phyloP scores from a whole-genome alignment of 352 stramenopile genomes.

The Globisporangium barbulae region DNA sequence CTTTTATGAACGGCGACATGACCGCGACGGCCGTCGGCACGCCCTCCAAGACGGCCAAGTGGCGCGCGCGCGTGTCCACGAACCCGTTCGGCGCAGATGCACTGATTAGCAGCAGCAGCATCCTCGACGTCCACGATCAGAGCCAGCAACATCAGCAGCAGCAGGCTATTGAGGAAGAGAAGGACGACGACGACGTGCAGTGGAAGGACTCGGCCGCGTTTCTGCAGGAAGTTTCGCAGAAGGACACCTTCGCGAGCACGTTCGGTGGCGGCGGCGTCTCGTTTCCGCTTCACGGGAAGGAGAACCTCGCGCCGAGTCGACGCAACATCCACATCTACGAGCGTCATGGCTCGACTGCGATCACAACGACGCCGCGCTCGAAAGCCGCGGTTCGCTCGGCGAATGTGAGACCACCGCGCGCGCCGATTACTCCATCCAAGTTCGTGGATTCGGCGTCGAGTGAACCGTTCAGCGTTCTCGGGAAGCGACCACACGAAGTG shows the following conservation, averaged over 20 bases:
- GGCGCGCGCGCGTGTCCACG: conserved; percentile 20
- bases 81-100: conserved; percentile 23
- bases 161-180: conserved; percentile 10
- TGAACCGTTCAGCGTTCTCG: conserved; percentile 18
- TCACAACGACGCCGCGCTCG: not conserved
- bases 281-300: conserved; percentile 14
- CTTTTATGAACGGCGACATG: conserved; percentile 5
- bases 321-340: conserved; percentile 18
- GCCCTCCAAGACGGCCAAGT: conserved; percentile 24
- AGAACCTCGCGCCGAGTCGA: conserved; percentile 21
- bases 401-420: conserved; percentile 10
- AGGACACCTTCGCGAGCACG: not conserved
- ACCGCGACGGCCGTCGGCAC: not conserved
- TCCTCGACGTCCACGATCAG: conserved; percentile 13
- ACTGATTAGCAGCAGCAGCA: not conserved
- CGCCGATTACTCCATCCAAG: conserved; percentile 14
- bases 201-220: conserved; percentile 19
- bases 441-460: not conserved
- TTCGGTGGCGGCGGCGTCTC: not conserved
- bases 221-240: conserved; percentile 11
- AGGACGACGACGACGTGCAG: conserved; percentile 15
- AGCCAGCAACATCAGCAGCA: conserved; percentile 8
- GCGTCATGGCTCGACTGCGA: not conserved
- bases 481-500: conserved; percentile 13
- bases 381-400: not conserved